phyloP scores from a whole-genome alignment of 2,329 filamentous ascomycete genomes.

The Trichoderma koningiopsis region DNA sequence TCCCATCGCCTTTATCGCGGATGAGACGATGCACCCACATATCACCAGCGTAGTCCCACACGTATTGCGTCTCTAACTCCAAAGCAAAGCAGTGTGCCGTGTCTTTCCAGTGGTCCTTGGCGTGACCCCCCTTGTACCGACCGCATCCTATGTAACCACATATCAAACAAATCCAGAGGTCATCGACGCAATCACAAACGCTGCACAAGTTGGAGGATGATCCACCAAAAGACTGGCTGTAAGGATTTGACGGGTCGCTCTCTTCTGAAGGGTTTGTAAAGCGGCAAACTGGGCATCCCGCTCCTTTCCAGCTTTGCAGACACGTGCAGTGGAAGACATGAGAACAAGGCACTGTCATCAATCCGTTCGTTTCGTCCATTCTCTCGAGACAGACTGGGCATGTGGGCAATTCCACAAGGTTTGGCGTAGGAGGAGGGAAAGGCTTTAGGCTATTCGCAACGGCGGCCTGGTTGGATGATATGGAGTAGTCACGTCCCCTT shows the following conservation, averaged over 20 bases:
- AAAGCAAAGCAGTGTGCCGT: conserved; percentile 90
- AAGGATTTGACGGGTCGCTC: conserved; percentile 53
- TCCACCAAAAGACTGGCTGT: conserved; percentile 59
- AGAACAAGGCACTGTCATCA: conserved; percentile 94
- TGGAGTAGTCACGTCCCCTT: conserved; percentile 61
- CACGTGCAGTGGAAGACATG: conserved; percentile 98
- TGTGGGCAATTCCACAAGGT: conserved; percentile 87
- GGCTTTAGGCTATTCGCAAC: conserved; percentile 56
- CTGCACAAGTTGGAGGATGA: conserved; percentile 71
- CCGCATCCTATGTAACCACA: conserved; percentile 93
- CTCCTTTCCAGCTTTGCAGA: conserved; percentile 92
- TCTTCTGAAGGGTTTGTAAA: conserved; percentile 65
- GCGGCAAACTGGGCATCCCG: conserved; percentile 90
- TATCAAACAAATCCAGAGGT: conserved; percentile 94
- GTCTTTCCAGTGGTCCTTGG: conserved; percentile 89
- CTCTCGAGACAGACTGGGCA: conserved; percentile 95
- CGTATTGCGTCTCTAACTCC: conserved; percentile 89
- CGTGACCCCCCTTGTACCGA: conserved; percentile 89
- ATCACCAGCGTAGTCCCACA: conserved; percentile 97
- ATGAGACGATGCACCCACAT: conserved; percentile 96
- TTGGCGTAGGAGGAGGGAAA: conserved; percentile 71
- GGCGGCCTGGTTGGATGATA: conserved; percentile 49
- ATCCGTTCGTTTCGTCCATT: conserved; percentile 95
- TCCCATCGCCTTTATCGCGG: conserved; percentile 88
- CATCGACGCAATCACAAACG: conserved; percentile 76